Evolutionary conservation across 2,329 filamentous ascomycete species (phyloP), one percentile per base, ranked within the genome.

Genomic region (Claviceps africana): DNA sequence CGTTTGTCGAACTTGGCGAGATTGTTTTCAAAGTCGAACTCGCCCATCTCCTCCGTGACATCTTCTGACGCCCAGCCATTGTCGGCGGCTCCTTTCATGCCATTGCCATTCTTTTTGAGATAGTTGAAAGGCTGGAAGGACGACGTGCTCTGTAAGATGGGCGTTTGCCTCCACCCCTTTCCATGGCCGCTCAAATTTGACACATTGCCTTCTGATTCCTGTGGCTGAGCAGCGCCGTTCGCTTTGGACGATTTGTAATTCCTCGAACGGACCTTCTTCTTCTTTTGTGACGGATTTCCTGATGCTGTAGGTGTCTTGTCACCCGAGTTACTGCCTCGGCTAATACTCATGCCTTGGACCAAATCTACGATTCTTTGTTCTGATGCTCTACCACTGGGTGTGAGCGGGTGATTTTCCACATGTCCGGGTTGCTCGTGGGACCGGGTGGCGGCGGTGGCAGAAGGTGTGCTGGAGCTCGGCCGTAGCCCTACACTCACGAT

Each of bases 31-130:
- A 97, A 97, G 66, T 97, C 91, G 60, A 97, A 97, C 55, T 97
- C 93, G 11, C 86, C 88, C 74, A 93, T 79, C 64, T 94, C 91
- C 68, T 97, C 93, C 0, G 88, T 96, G 22, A 91, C 90, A 3
- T 97, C 91, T 64, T 96, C 93, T 0, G 91, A 96, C 4, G 88
- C 89, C 90, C 91, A 97, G 3, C 88, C 91, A 64, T 88, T 94
- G 44, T 88, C 78, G 9, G 67, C 67, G 31, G 64, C 64, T 46
- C 64, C 67, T 58, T 67, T 72, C 53, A 65, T 70, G 54, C 71
- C 73, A 59, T 72, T 68, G 56, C 62, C 70, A 64, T 67, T 77
- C 65, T 65, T 83, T 72, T 77, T 88, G 1, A 83, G 64, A 1
- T 76, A 76, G 44, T 73, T 70, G 59, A 78, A 83, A 0, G 80